Evolutionary conservation across 1,284 basidiomycete genomes (phyloP).

Genomic region (Malassezia sympodialis): DNA sequence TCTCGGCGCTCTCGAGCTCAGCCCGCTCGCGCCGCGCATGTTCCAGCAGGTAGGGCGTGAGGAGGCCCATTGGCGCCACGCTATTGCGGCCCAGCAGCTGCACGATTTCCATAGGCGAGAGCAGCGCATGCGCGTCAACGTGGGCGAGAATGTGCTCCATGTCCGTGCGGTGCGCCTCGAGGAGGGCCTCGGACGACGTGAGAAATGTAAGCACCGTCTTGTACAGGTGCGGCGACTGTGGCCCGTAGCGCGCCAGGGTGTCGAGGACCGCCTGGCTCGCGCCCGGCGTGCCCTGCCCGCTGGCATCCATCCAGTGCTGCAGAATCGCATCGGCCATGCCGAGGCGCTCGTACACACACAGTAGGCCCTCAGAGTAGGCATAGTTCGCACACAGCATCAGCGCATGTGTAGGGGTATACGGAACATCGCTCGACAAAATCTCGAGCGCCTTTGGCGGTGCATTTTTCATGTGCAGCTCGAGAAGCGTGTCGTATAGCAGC

Average conservation of each 20-base stretch:
- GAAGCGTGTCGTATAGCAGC: constrained; percentile 59
- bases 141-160: constrained; percentile 58
- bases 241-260: constrained; percentile 65
- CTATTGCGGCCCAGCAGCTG: constrained; percentile 75
- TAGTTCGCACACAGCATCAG: constrained; percentile 80
- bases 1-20: constrained; percentile 79
- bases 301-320: constrained; percentile 65
- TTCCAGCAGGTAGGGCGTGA: constrained; percentile 75
- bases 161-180: constrained; percentile 63
- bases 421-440: constrained; percentile 51
- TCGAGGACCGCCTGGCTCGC: constrained; percentile 51
- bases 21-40: constrained; percentile 63
- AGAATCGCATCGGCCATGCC: constrained; percentile 94
- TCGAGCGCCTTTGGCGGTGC: constrained; percentile 21
- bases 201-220: constrained; percentile 80
- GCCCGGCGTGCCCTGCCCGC: constrained; percentile 33
- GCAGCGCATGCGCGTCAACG: constrained; percentile 67
- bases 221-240: constrained; percentile 65
- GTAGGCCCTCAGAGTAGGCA: constrained; percentile 69
- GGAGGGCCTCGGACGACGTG: constrained; percentile 58
- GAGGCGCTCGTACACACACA: constrained; percentile 80
- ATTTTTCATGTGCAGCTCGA: constrained; percentile 75
- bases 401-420: constrained; percentile 82
- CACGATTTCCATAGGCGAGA: constrained; percentile 77
- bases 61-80: constrained; percentile 75